phyloP scores from a whole-genome alignment of 352 stramenopile species.

The Phytophthora capsici region DNA sequence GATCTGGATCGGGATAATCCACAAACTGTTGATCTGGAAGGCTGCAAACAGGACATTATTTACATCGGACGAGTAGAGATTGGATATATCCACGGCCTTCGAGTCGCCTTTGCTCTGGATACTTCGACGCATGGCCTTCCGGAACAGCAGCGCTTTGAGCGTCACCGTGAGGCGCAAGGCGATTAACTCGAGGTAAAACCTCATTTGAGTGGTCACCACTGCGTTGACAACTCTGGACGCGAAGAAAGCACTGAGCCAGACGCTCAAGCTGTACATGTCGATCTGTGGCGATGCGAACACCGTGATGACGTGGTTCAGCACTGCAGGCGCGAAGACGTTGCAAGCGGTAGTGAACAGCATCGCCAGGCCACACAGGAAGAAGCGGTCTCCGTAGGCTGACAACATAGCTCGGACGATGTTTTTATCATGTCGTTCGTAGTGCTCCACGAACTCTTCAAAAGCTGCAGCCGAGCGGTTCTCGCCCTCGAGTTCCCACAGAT shows the following conservation, averaged over 20 bases:
- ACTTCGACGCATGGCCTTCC: slow-evolving; percentile 39
- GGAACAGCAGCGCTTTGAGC: slow-evolving; percentile 47
- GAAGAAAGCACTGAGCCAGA: slow-evolving; percentile 24
- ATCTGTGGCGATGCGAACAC: slow-evolving; percentile 26
- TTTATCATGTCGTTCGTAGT: slow-evolving; percentile 14
- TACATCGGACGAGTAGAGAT: slow-evolving; percentile 93
- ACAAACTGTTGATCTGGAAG: slow-evolving; percentile 17
- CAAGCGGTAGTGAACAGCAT: not conserved
- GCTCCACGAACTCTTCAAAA: not conserved
- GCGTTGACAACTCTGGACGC: not conserved
- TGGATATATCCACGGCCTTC: slow-evolving; percentile 79
- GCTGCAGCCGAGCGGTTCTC: slow-evolving; percentile 21
- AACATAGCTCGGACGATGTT: not conserved
- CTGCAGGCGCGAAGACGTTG: not conserved
- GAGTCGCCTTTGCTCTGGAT: slow-evolving; percentile 18
- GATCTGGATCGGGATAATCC: slow-evolving; percentile 45
- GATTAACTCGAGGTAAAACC: slow-evolving; percentile 19
- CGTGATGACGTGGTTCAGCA: slow-evolving; percentile 39
- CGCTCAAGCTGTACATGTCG: slow-evolving; percentile 24
- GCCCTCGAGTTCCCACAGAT: slow-evolving; percentile 14
- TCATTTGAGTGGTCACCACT: not conserved
- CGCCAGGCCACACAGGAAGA: not conserved
- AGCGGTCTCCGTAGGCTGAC: not conserved
- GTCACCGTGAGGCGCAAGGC: slow-evolving; percentile 36
- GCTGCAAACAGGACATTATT: slow-evolving; percentile 26